Evolutionary conservation across 495 filamentous ascomycete species (phyloP).

Genomic region (Annulohypoxylon moriforme): DNA sequence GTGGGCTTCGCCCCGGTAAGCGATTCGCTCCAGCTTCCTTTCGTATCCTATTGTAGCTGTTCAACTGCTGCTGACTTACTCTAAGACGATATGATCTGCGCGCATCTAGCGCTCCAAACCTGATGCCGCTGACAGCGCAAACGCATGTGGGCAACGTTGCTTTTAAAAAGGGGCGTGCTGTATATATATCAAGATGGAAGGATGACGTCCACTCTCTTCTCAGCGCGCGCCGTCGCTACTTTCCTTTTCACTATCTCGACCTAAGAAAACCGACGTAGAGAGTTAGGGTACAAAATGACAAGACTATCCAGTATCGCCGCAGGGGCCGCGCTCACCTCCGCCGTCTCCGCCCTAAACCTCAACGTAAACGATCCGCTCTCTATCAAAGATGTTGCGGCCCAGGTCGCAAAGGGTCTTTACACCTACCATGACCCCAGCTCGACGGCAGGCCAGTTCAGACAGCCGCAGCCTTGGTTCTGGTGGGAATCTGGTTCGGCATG

Average conservation of each 20-base stretch:
- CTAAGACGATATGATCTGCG: conserved; percentile 32
- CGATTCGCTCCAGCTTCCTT: conserved; percentile 42
- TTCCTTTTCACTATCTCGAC: conserved; percentile 4
- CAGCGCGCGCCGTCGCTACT: not conserved
- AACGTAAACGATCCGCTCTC: conserved; percentile 44
- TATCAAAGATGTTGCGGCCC: conserved; percentile 54
- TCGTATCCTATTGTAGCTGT: conserved; percentile 22
- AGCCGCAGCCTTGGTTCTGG: conserved; percentile 83
- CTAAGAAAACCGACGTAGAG: not conserved
- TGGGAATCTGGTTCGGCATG: conserved; percentile 84
- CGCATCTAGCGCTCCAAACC: conserved; percentile 13
- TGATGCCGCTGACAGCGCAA: conserved; percentile 24
- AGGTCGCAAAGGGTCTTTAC: conserved; percentile 65
- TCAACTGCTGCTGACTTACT: conserved; percentile 26
- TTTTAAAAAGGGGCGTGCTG: conserved; percentile 22
- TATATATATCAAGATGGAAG: conserved; percentile 22
- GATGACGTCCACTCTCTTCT: not conserved
- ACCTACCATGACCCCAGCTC: conserved; percentile 75
- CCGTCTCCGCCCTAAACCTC: conserved; percentile 33
- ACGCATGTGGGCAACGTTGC: conserved; percentile 34
- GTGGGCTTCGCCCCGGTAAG: conserved; percentile 15
- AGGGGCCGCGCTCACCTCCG: conserved; percentile 22
- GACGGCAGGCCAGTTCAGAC: conserved; percentile 68
- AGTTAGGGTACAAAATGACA: conserved; percentile 34
- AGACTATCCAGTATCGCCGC: conserved; percentile 31